Percentiles rank a stretch among this genome's conserved stretches.
These are phyloP conservation scores for Neurospora sp. DNA, from an alignment of 2,329 filamentous ascomycete species.

Conservation along the genomic window DNA sequence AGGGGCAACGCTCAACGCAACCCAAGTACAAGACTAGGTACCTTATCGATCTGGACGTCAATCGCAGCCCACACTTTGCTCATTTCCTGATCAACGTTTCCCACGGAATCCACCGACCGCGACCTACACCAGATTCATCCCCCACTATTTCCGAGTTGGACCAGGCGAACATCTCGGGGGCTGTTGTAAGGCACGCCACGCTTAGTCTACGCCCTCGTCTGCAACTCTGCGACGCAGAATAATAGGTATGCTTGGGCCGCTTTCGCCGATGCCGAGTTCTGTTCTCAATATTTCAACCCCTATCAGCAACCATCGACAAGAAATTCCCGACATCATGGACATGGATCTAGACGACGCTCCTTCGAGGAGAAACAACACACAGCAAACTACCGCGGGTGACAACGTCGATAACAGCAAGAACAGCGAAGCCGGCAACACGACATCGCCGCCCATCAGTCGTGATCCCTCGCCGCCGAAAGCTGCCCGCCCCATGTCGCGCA, in stretches of 20 bases:
- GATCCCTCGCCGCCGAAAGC: conserved; percentile 33
- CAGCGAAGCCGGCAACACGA: conserved; percentile 18
- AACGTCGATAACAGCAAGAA: conserved; percentile 19
- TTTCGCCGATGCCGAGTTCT: conserved; percentile 29
- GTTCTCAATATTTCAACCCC: conserved; percentile 29
- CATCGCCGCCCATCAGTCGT: conserved; percentile 32
- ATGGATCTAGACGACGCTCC: conserved; percentile 15
- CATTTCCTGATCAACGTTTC: neutral
- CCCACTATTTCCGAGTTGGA: neutral
- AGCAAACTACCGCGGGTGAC: conserved; percentile 9
- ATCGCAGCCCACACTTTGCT: neutral
- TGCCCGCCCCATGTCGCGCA: conserved; percentile 39
- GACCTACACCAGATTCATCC: neutral
- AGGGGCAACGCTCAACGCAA: neutral
- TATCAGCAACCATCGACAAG: conserved; percentile 19
- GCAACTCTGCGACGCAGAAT: no score
- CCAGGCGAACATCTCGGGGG: neutral
- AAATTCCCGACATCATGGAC: conserved; percentile 26
- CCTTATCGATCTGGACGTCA: neutral
- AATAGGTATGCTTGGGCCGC: conserved; percentile 28
- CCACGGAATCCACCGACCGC: neutral
- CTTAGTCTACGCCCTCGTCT: neutral
- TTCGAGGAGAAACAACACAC: conserved; percentile 3
- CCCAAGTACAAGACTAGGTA: neutral
- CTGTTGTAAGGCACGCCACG: neutral